Base-by-base conservation (phyloP, 73 alveolate species). In the Paramecium caudatum region DNA sequence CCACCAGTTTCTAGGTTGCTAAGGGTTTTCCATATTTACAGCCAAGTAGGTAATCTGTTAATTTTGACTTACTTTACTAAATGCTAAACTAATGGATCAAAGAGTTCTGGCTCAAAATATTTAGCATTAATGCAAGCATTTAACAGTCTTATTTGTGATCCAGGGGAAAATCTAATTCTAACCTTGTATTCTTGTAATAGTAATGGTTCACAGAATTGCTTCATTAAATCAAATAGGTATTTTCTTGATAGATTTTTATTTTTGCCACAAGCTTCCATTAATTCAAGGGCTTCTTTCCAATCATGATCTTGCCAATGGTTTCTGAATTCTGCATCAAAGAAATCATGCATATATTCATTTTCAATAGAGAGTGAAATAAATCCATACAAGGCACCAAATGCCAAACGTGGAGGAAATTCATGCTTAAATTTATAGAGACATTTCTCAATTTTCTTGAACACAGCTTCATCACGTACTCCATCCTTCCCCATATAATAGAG, bases 291-390 rank as follows among this genome's bases (percentile, higher is more conserved):
- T 36, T 70, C 87, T 34, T 10, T 21, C 88, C 62, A 74, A n/a
- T 68, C 37, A 12, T 9, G 32, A 8, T 30, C 39, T 30, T 34
- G 9, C 34, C 25, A 17, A 32, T 65, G 83, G 32, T 39, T 36
- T n/a, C 47, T 45, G n/a, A 74, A 74, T 74, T 74, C 88, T 13
- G 69, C 39, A 41, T 74, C 88, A 21, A 74, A 74, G 47, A 74
- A 74, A 27, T 74, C 69, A 12, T 74, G 47, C 8, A 74, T 15
- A 43, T 74, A 74, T 45, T 27, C 5, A 74, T 74, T 74, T 8
- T 74, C 68, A 16, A 74, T 41, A 21, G 69, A 41, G 21, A 74
- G 68, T 6, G 88, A 30, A 21, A 74, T 13, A 74, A 41, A 74
- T 17, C 88, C 88, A 16, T 74, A 45, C 0, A 41, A 19, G 19